A percentile compares a stretch with the other conserved stretches of the same genome.
phyloP scores from a whole-genome alignment of 108 stramenopile species.

The Cyclotella atomus region DNA sequence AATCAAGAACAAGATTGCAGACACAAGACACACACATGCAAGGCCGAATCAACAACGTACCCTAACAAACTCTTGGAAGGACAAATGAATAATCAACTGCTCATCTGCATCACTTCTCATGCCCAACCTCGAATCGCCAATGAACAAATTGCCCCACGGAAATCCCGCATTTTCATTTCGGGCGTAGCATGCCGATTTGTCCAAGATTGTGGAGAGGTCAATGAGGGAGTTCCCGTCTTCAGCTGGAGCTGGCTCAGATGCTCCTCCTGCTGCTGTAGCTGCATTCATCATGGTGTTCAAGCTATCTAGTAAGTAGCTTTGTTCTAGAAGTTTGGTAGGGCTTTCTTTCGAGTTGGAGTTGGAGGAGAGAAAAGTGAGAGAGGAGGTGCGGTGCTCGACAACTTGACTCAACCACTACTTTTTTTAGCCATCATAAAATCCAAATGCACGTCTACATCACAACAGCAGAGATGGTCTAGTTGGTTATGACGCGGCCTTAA shows the following conservation, averaged over 20 bases:
- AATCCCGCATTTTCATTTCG: slow-evolving; percentile 72
- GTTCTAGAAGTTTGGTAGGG: too few species aligned
- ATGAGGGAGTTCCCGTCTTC: slow-evolving; percentile 62
- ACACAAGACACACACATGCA: background rate
- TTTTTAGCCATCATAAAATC: background rate
- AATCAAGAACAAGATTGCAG: background rate
- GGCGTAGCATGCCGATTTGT: slow-evolving; percentile 69
- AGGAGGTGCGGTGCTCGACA: too few species aligned
- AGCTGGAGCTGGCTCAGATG: slow-evolving; percentile 37
- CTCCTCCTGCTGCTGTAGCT: background rate
- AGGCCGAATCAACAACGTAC: slow-evolving; percentile 25
- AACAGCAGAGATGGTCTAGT: background rate
- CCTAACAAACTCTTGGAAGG: slow-evolving; percentile 87
- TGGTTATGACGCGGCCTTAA: background rate
- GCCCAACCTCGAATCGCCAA: slow-evolving; percentile 83
- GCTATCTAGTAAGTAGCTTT: background rate
- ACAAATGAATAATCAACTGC: slow-evolving; percentile 84
- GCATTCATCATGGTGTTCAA: background rate
- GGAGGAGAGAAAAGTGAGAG: too few species aligned
- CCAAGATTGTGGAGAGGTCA: slow-evolving; percentile 65
- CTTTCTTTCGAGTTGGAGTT: too few species aligned
- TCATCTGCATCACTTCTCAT: slow-evolving; percentile 90
- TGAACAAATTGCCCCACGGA: slow-evolving; percentile 87
- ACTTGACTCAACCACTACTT: too few species aligned
- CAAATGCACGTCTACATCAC: background rate